These are phyloP conservation scores for Saccharomyces hybrid DNA, from an alignment of 1,139 yeast genomes.

Conservation along the genomic window DNA sequence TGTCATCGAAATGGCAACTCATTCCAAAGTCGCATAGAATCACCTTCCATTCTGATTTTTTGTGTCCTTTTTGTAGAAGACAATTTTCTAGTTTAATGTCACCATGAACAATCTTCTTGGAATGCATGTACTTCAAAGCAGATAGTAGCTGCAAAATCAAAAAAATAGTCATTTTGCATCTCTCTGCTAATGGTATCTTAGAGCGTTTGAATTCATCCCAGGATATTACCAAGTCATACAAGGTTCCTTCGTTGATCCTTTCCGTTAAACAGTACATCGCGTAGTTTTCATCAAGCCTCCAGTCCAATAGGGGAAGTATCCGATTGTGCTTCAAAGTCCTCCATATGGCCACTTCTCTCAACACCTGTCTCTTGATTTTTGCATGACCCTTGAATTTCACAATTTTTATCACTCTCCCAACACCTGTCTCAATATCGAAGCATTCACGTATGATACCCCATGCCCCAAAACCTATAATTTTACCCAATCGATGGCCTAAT, in stretches of 20 bases:
- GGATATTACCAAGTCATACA: slow-evolving; percentile 63
- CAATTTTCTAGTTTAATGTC: slow-evolving; percentile 86
- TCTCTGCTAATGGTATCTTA: slow-evolving; percentile 20
- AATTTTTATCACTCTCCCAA: slow-evolving; percentile 65
- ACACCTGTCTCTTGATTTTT: slow-evolving; percentile 45
- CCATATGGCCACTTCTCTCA: slow-evolving; percentile 73
- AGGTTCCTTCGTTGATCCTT: slow-evolving; percentile 69
- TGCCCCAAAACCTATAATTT: slow-evolving; percentile 83
- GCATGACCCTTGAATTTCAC: slow-evolving; percentile 46
- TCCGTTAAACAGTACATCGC: slow-evolving; percentile 69
- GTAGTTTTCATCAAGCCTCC: slow-evolving; percentile 48
- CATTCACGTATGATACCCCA: slow-evolving; percentile 89
- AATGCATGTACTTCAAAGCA: slow-evolving; percentile 68
- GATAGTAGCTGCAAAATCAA: slow-evolving; percentile 43
- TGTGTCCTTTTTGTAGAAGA: slow-evolving; percentile 38
- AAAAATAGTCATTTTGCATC: slow-evolving; percentile 36
- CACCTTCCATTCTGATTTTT: slow-evolving; percentile 35
- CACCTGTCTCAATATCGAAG: slow-evolving; percentile 36
- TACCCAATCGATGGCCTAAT: slow-evolving; percentile 57
- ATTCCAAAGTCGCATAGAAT: slow-evolving; percentile 85
- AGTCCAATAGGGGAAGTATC: slow-evolving; percentile 54
- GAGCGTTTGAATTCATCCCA: slow-evolving; percentile 49
- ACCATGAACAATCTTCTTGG: slow-evolving; percentile 70
- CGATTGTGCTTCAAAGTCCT: slow-evolving; percentile 54
- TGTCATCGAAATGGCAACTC: slow-evolving; percentile 35